Conservation (phyloP, 352 stramenopile genomes). For the Phytopythium cucurbitacearum region DNA sequence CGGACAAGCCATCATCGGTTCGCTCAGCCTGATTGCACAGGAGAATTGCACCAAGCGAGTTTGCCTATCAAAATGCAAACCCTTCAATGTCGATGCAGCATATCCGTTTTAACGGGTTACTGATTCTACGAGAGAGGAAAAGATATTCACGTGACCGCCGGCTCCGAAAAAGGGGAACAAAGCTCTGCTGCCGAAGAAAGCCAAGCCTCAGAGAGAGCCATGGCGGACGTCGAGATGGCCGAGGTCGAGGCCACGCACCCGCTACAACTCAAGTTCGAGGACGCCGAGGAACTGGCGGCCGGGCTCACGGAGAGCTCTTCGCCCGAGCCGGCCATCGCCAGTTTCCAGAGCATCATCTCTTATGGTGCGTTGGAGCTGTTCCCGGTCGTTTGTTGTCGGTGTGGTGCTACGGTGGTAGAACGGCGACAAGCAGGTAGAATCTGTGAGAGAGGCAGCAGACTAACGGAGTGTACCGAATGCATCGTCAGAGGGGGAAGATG, state of each 20-base stretch:
- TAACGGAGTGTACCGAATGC: slow-evolving; percentile 2
- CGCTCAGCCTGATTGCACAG: too few species aligned
- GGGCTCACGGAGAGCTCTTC: slow-evolving; percentile 25
- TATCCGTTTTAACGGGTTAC: too few species aligned
- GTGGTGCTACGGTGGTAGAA: too few species aligned
- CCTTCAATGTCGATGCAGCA: too few species aligned
- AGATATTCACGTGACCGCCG: background rate
- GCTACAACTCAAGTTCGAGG: slow-evolving; percentile 73
- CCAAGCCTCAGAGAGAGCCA: slow-evolving; percentile 1
- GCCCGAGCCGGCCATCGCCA: slow-evolving; percentile 45
- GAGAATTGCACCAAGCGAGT: too few species aligned
- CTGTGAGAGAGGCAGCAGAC: background rate
- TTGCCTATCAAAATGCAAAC: too few species aligned
- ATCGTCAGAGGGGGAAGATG: slow-evolving; percentile 45
- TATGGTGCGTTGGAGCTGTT: slow-evolving; percentile 39
- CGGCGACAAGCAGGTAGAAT: background rate
- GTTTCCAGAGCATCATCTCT: slow-evolving; percentile 67
- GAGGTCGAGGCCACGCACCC: slow-evolving; percentile 61
- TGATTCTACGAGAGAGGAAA: background rate
- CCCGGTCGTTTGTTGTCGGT: slow-evolving; percentile 5
- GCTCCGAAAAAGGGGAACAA: slow-evolving; percentile 5
- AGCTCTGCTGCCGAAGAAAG: slow-evolving; percentile 4
- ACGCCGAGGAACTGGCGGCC: slow-evolving; percentile 53
- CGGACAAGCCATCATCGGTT: too few species aligned
- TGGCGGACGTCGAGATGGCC: slow-evolving; percentile 69